Evolutionary conservation across 2,329 filamentous ascomycete genomes (phyloP), one percentile per base, ranked within the genome.

Genomic region (Aspergillus transmontanensis): DNA sequence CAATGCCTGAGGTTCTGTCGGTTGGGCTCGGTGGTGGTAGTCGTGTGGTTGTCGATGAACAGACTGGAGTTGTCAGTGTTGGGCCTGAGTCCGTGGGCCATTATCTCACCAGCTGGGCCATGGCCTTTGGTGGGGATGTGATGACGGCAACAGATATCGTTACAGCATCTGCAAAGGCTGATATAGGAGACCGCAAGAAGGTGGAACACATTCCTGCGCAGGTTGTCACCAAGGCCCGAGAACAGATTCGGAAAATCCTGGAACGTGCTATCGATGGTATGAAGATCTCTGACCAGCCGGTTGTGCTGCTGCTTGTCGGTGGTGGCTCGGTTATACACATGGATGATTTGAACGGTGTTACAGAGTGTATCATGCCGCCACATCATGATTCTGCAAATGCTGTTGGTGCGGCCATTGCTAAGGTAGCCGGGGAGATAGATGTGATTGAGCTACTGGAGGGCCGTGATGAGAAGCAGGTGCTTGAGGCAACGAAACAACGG

Each of bases 71-170:
- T 7, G 30, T 84, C 6, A 82, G 81, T 0, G 81, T 88, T 23
- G 87, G 87, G 0, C 87, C 87, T 0, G 86, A 89, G 36, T 87
- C 84, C n/a, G 86, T 89, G 3, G 87, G 85, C 2, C 84, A 87
- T 60, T 82, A 83, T 63, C 77, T 90, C 3, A 79, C 80, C 0
- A 77, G 82, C 51, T 83, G 88, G 56, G 81, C 86, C 0, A 58
- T 85, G 1, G 78, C 87, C 0, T 90, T 89, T 67, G 86, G 85
- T 3, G 87, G 86, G 28, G 78, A 80, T 34, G 77, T 82, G 0
- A 73, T 85, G 1, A 91, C 88, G 0, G 79, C 88, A 0, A 90
- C 88, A 0, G 88, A 90, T 71, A 79, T 82, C 23, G 79, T 83
- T 12, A 80, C 80, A 32, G 76, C 75, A 3, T n/a, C n/a, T n/a